Evolutionary conservation across 2,329 filamentous ascomycete genomes (phyloP).

Genomic region (Phyllosticta paracitricarpa): DNA sequence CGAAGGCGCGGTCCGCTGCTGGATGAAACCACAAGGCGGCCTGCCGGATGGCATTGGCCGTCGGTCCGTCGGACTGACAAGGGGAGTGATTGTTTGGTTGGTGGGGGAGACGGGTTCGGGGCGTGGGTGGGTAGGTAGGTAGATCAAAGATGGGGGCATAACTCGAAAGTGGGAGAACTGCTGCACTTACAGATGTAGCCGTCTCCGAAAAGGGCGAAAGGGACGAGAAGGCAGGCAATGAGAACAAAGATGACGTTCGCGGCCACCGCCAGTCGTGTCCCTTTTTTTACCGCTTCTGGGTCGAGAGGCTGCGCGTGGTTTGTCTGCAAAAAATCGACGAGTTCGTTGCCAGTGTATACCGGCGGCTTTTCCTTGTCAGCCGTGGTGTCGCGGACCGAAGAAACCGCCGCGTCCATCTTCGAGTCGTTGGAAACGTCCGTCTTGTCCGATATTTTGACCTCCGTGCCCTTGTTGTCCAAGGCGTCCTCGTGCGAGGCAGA

Average conservation of each 20-base stretch:
- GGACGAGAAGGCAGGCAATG: slow-evolving; percentile 29
- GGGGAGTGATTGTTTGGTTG: neutral
- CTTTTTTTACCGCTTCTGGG: slow-evolving; percentile 25
- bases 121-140: neutral
- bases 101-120: neutral
- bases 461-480: neutral
- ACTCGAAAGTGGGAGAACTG: neutral
- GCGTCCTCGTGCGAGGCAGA: neutral
- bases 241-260: slow-evolving; percentile 28
- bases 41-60: neutral
- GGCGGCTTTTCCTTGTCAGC: slow-evolving; percentile 11
- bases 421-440: neutral
- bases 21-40: neutral
- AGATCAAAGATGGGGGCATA: neutral
- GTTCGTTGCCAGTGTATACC: slow-evolving; percentile 28
- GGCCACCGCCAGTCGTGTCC: slow-evolving; percentile 26
- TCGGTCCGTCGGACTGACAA: neutral
- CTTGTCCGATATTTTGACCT: neutral
- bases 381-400: neutral
- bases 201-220: slow-evolving; percentile 31
- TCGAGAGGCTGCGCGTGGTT: slow-evolving; percentile 35
- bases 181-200: slow-evolving; percentile 22
- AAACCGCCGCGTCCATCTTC: neutral
- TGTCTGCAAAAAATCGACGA: slow-evolving; percentile 33
- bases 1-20: neutral